phyloP scores from a whole-genome alignment of 2,329 filamentous ascomycete genomes.

The Chaetomiaceae sp. region DNA sequence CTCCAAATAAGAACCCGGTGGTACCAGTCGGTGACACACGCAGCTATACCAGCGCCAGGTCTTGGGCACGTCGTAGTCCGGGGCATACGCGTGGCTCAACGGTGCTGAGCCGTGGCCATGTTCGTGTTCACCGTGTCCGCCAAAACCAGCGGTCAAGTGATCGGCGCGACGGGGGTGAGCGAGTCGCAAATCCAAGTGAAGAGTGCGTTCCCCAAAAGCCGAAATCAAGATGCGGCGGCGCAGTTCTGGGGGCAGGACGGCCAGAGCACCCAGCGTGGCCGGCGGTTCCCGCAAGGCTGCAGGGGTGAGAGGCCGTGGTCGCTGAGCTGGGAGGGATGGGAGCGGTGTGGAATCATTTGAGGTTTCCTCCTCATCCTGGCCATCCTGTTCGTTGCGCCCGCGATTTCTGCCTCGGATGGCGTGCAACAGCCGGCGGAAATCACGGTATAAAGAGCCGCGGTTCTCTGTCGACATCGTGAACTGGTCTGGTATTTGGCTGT shows the following conservation, averaged over 20 bases:
- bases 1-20: not conserved
- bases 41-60: slow-evolving; percentile 29
- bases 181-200: slow-evolving; percentile 26
- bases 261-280: slow-evolving; percentile 14
- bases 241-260: slow-evolving; percentile 27
- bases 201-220: slow-evolving; percentile 22
- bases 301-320: not conserved
- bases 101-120: not conserved
- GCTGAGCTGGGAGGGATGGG: slow-evolving; percentile 19
- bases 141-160: slow-evolving; percentile 2
- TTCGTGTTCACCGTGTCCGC: slow-evolving; percentile 14
- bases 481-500: too few relatives aligned
- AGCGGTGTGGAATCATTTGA: slow-evolving; percentile 8
- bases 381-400: not conserved
- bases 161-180: not conserved
- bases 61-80: slow-evolving; percentile 1
- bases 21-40: slow-evolving; percentile 26
- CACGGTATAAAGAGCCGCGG: not conserved
- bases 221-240: slow-evolving; percentile 25
- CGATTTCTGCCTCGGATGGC: not conserved
- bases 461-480: too few relatives aligned
- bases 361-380: not conserved
- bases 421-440: not conserved
- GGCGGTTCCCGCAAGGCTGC: not conserved
- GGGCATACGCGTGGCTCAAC: slow-evolving; percentile 1